These are phyloP conservation scores for Linum usitatissimum DNA, from an alignment of 345 rosid genomes.

Conservation along the genomic window DNA sequence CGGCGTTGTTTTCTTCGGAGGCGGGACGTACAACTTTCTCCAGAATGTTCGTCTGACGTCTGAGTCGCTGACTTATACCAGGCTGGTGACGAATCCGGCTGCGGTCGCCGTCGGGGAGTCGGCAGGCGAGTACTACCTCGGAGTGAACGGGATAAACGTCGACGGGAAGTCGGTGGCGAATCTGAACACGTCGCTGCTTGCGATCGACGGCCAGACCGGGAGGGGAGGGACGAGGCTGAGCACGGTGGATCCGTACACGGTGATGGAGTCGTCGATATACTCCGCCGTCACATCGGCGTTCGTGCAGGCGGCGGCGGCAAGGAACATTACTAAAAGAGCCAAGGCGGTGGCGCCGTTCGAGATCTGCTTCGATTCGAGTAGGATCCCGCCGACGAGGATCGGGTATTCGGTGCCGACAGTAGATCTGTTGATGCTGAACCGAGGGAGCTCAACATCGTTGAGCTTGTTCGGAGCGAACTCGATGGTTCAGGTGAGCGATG, in stretches of 20 bases:
- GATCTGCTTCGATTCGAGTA: slow-evolving; percentile 38
- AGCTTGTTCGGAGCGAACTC: background rate
- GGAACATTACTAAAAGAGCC: slow-evolving; percentile 38
- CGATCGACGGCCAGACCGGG: background rate
- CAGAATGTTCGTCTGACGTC: background rate
- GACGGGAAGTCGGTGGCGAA: background rate
- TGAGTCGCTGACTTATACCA: background rate
- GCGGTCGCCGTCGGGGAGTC: background rate
- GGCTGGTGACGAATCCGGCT: background rate
- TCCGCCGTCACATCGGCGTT: slow-evolving; percentile 34
- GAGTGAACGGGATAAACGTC: background rate
- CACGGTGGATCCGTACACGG: slow-evolving; percentile 59
- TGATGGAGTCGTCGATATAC: slow-evolving; percentile 42
- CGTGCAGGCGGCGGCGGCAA: slow-evolving; percentile 20
- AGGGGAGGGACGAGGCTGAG: slow-evolving; percentile 57
- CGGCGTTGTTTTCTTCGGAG: background rate
- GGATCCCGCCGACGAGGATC: slow-evolving; percentile 22
- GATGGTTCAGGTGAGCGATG: background rate
- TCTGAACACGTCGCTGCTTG: background rate
- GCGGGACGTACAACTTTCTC: background rate
- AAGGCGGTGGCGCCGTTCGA: slow-evolving; percentile 39
- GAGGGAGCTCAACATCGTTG: background rate
- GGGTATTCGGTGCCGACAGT: slow-evolving; percentile 11
- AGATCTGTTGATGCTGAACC: background rate
- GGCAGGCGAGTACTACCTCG: background rate